Evolutionary conservation across 2,329 filamentous ascomycete species (phyloP).

Genomic region (Nigrospora sphaerica): DNA sequence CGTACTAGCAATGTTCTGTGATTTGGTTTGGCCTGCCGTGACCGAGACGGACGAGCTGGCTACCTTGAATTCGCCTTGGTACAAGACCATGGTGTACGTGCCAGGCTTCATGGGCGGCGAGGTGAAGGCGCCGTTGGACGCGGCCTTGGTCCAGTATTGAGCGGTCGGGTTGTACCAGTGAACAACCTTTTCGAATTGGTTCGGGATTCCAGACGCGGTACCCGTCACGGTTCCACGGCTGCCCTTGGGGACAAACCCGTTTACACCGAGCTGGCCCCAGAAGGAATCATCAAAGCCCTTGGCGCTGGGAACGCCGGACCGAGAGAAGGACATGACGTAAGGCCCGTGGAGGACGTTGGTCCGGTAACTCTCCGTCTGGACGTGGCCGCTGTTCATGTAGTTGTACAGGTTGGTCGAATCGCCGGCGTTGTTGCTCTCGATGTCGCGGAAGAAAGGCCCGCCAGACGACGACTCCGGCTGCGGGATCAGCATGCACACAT

Average conservation of each 20-base stretch:
- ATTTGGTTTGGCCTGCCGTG: slow-evolving; percentile 40
- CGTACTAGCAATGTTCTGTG: slow-evolving; percentile 38
- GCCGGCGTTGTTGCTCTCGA: slow-evolving; percentile 58
- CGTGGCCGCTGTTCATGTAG: slow-evolving; percentile 63
- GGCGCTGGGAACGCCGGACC: slow-evolving; percentile 44
- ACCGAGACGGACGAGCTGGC: slow-evolving; percentile 41
- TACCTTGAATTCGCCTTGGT: slow-evolving; percentile 51
- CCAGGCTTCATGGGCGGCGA: slow-evolving; percentile 62
- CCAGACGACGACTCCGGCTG: slow-evolving; percentile 55
- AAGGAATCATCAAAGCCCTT: slow-evolving; percentile 47
- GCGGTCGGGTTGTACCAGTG: slow-evolving; percentile 59
- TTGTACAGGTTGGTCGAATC: slow-evolving; percentile 52
- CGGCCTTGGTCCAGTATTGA: slow-evolving; percentile 59
- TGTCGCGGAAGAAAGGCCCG: slow-evolving; percentile 60
- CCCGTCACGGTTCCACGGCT: slow-evolving; percentile 54
- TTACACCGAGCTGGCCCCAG: slow-evolving; percentile 50
- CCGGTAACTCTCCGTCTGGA: slow-evolving; percentile 53
- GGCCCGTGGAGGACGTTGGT: slow-evolving; percentile 57
- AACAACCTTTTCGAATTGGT: slow-evolving; percentile 47
- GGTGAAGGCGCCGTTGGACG: slow-evolving; percentile 48
- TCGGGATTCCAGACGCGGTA: slow-evolving; percentile 49
- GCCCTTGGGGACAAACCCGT: slow-evolving; percentile 48
- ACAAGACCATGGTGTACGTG: slow-evolving; percentile 62
- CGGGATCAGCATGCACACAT: slow-evolving; percentile 55
- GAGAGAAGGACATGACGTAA: slow-evolving; percentile 54